Evolutionary conservation across 108 stramenopile genomes (phyloP).

Genomic region (Aurantiochytrium sp.): DNA sequence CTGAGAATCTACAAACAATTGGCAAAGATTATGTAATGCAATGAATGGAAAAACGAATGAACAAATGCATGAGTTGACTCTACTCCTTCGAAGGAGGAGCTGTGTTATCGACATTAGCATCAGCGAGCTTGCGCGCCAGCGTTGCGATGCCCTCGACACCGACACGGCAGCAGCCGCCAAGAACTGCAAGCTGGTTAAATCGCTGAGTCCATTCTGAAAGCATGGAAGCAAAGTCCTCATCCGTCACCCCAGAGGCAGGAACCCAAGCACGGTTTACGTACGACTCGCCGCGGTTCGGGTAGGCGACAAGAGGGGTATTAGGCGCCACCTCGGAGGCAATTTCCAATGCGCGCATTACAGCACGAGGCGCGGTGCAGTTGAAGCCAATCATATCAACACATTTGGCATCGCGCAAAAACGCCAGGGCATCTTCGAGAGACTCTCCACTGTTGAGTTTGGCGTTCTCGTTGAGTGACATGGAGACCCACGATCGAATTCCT

Average conservation of each 20-base stretch:
- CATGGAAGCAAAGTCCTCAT: neutral
- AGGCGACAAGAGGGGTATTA: neutral
- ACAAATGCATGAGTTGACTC: neutral
- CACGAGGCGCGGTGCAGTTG: neutral
- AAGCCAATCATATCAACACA: neutral
- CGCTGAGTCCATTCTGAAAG: neutral
- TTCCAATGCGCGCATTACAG: neutral
- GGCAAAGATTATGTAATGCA: neutral
- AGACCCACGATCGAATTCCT: neutral
- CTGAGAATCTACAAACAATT: neutral
- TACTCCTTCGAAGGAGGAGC: neutral
- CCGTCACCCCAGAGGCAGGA: neutral
- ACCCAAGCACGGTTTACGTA: neutral
- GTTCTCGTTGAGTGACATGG: neutral
- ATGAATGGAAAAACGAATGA: neutral
- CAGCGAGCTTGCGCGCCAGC: neutral
- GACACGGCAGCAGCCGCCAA: conserved; percentile 11
- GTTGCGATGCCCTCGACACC: neutral
- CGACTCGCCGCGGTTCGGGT: neutral
- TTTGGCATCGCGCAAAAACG: neutral
- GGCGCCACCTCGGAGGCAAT: neutral
- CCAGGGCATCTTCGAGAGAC: neutral
- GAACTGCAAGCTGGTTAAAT: neutral
- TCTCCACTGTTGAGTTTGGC: neutral
- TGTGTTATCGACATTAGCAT: neutral